Evolutionary conservation across 192 early-diverging fungal species (phyloP).

Genomic region (Phlyctochytrium bullatum): DNA sequence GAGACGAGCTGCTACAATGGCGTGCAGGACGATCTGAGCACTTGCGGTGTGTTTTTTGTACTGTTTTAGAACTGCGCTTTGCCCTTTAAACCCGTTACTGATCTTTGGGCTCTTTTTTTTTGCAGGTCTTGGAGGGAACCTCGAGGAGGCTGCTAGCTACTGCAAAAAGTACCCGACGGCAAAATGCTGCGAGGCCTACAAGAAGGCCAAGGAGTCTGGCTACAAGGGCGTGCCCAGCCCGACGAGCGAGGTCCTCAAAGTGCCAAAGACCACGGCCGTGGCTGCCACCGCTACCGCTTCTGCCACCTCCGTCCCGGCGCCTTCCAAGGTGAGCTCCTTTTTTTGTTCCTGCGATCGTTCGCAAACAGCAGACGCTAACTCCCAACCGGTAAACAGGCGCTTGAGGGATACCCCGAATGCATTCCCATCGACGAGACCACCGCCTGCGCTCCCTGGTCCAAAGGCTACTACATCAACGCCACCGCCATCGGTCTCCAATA

Average conservation of each 20-base stretch:
- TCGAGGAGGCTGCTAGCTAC: constrained; percentile 30
- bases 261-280: too few species aligned
- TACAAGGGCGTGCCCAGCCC: background rate
- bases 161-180: constrained; percentile 33
- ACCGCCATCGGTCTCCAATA: constrained; percentile 42
- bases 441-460: constrained; percentile 40
- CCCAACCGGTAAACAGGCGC: too few species aligned
- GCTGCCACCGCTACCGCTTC: too few species aligned
- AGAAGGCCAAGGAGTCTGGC: background rate
- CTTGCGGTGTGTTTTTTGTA: constrained; percentile 23
- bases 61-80: background rate
- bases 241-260: too few species aligned
- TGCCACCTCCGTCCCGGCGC: too few species aligned
- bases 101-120: constrained; percentile 1
- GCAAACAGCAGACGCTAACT: too few species aligned
- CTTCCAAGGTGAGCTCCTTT: too few species aligned
- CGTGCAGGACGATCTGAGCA: constrained; percentile 25
- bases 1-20: constrained; percentile 21
- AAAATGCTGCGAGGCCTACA: constrained; percentile 18
- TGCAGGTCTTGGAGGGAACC: constrained; percentile 33
- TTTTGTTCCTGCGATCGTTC: too few species aligned
- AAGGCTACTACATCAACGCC: constrained; percentile 44
- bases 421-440: constrained; percentile 34
- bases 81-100: background rate
- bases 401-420: constrained; percentile 37